Percentiles rank a stretch among this genome's conserved stretches.
Evolutionary conservation across 2,329 filamentous ascomycete genomes (phyloP).

Genomic region (Dactylellina leptospora): DNA sequence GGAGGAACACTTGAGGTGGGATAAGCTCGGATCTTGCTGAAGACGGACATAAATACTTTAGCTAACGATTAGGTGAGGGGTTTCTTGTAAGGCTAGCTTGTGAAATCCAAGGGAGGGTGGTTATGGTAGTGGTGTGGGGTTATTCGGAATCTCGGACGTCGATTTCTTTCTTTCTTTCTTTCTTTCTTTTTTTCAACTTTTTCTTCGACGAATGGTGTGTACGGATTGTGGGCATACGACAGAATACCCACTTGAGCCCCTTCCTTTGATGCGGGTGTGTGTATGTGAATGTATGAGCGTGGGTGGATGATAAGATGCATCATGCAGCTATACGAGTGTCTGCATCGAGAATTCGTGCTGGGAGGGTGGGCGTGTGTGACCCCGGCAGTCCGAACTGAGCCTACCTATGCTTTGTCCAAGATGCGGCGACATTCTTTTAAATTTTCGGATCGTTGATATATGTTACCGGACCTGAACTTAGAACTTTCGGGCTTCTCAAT

Average conservation of each 20-base stretch:
- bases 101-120: too few species aligned
- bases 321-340: not conserved
- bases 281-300: too few species aligned
- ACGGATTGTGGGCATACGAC: conserved; percentile 41
- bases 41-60: too few species aligned
- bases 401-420: too few species aligned
- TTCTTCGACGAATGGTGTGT: conserved; percentile 6
- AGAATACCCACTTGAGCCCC: conserved; percentile 37
- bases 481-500: not conserved
- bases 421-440: too few species aligned
- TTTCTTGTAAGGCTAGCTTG: too few species aligned
- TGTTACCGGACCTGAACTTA: not conserved
- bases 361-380: conserved; percentile 26
- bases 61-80: too few species aligned
- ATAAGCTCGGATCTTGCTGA: not conserved
- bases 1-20: not conserved
- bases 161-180: not conserved
- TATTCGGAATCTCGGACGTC: not conserved
- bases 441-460: not conserved
- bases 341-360: not conserved
- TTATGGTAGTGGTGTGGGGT: conserved; percentile 29
- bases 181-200: too few species aligned
- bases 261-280: not conserved
- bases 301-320: conserved; percentile 28
- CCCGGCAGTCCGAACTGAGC: too few species aligned